Evolutionary conservation across 768 basidiomycete species (phyloP).

Genomic region (Suillus americanus): DNA sequence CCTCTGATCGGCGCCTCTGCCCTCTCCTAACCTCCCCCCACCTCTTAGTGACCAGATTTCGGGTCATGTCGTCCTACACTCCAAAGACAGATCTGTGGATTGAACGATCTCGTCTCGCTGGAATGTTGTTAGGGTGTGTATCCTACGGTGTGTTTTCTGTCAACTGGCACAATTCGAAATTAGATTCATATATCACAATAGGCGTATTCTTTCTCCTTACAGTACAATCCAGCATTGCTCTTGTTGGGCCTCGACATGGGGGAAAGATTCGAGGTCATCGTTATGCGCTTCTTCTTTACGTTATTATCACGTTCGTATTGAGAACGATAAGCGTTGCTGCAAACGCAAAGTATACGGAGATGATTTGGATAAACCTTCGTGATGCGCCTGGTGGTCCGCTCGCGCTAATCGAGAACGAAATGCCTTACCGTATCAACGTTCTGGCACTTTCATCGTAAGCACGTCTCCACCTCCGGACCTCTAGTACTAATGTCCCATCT

Average conservation of each 20-base stretch:
- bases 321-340: conserved; percentile 16
- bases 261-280: not conserved
- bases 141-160: conserved; percentile 7
- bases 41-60: not conserved
- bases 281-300: not conserved
- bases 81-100: conserved; percentile 1
- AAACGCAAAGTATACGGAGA: conserved; percentile 10
- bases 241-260: not conserved
- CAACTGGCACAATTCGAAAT: not conserved
- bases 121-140: conserved; percentile 7
- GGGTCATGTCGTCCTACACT: not conserved
- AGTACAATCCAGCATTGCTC: not conserved
- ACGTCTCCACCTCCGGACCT: not conserved
- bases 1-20: too few species aligned
- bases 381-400: not conserved
- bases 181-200: not conserved
- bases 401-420: not conserved
- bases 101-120: conserved; percentile 8
- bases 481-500: not conserved
- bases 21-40: not conserved
- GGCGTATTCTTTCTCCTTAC: conserved; percentile 8
- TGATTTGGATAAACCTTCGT: not conserved
- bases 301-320: conserved; percentile 11
- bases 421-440: not conserved
- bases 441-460: not conserved